Percentiles rank a stretch among this genome's conserved stretches.
phyloP scores from a whole-genome alignment of 179 eudicot genomes.

The Silene coronaria region DNA sequence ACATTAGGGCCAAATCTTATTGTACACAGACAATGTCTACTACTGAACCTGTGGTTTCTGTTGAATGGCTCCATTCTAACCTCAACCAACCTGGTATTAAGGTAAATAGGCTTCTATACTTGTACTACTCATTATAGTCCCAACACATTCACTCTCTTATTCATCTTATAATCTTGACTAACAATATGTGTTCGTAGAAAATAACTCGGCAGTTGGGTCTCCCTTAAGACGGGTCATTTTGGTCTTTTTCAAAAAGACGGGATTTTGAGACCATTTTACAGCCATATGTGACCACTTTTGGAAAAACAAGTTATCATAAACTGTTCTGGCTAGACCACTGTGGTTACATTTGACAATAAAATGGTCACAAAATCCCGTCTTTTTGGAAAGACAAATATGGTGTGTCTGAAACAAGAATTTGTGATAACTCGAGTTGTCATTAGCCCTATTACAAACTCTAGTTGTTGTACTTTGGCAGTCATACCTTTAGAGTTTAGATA shows the following conservation, averaged over 20 bases:
- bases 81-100: conserved; percentile 62
- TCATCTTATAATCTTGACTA: not conserved
- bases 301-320: too few species aligned
- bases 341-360: too few species aligned
- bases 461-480: too few species aligned
- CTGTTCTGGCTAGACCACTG: too few species aligned
- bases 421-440: not conserved
- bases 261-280: too few species aligned
- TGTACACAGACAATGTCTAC: conserved; percentile 53
- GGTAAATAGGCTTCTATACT: conserved; percentile 31
- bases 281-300: too few species aligned
- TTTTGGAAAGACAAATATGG: too few species aligned
- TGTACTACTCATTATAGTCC: not conserved
- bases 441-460: not conserved
- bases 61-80: conserved; percentile 87
- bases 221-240: too few species aligned
- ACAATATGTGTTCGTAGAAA: not conserved
- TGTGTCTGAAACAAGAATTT: too few species aligned
- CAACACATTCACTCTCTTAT: not conserved
- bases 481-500: not conserved
- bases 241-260: too few species aligned
- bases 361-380: too few species aligned
- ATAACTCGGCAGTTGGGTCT: too few species aligned
- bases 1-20: conserved; percentile 33
- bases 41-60: conserved; percentile 85